Conservation (phyloP, 164 flowering plant species). For the Stephania cephalantha region DNA sequence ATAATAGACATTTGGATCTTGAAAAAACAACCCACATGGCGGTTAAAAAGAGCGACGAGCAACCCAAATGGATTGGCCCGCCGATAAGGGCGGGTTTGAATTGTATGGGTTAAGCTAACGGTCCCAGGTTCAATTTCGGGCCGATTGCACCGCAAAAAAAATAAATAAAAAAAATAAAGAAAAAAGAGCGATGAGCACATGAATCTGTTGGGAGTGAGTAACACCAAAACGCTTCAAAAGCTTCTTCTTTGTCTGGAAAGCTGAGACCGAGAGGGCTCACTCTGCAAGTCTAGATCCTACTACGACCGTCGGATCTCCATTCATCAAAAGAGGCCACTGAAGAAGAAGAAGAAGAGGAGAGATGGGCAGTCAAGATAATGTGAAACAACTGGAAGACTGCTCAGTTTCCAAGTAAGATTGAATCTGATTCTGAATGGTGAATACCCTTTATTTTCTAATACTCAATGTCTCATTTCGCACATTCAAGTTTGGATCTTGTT, state of each 20-base stretch:
- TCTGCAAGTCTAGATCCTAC: not conserved
- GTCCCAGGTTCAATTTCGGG: no score
- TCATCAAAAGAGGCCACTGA: not conserved
- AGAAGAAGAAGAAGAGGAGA: constrained; percentile 10
- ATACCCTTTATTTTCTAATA: not conserved
- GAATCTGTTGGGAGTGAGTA: not conserved
- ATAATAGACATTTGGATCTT: no score
- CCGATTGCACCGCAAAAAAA: no score
- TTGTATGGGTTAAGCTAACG: no score
- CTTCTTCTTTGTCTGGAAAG: not conserved
- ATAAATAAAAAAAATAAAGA: no score
- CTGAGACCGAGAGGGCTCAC: not conserved
- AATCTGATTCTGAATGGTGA: not conserved
- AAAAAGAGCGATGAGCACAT: not conserved
- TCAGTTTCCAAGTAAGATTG: constrained; percentile 67
- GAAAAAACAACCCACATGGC: no score
- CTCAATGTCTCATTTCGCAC: not conserved
- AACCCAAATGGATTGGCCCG: no score
- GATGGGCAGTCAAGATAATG: constrained; percentile 40
- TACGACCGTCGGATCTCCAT: not conserved
- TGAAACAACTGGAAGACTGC: constrained; percentile 71
- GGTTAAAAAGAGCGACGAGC: no score
- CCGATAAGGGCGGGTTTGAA: no score
- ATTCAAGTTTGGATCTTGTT: not conserved
- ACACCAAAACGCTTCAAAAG: not conserved